Evolutionary conservation across 345 rosid species (phyloP).

Genomic region (Camelina laxa): DNA sequence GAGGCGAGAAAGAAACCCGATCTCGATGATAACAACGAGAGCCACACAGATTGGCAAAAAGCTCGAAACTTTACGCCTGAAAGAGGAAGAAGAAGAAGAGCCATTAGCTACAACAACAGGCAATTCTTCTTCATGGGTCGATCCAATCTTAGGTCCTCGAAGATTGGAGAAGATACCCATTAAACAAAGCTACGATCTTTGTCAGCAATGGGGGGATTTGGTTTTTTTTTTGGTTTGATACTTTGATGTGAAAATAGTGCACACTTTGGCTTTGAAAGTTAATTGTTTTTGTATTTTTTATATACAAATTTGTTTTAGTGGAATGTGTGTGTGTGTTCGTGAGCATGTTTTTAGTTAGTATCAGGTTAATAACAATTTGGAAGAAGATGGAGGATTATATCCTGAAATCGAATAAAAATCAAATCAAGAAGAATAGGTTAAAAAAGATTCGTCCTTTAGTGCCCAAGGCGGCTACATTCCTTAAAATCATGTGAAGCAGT

Average conservation of each 20-base stretch:
- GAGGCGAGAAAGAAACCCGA: slow-evolving; percentile 76
- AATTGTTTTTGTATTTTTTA: background rate
- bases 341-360: no score
- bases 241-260: background rate
- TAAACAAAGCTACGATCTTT: background rate
- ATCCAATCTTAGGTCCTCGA: slow-evolving; percentile 53
- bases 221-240: background rate
- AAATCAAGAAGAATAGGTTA: background rate
- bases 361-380: no score
- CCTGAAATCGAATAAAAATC: slow-evolving; percentile 20
- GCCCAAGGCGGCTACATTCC: background rate
- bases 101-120: slow-evolving; percentile 38
- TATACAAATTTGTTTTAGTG: background rate
- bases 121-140: slow-evolving; percentile 49
- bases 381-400: background rate
- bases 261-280: slow-evolving; percentile 10
- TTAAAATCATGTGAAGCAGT: slow-evolving; percentile 3
- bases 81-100: slow-evolving; percentile 37
- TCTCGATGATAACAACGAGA: slow-evolving; percentile 67
- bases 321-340: background rate
- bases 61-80: slow-evolving; percentile 65
- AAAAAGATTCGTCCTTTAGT: slow-evolving; percentile 4
- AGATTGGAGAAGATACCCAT: slow-evolving; percentile 63
- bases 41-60: slow-evolving; percentile 66
- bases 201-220: background rate